These are phyloP conservation scores for Kodamaea plutei DNA, from an alignment of 1,139 yeast genomes.

Conservation along the genomic window DNA sequence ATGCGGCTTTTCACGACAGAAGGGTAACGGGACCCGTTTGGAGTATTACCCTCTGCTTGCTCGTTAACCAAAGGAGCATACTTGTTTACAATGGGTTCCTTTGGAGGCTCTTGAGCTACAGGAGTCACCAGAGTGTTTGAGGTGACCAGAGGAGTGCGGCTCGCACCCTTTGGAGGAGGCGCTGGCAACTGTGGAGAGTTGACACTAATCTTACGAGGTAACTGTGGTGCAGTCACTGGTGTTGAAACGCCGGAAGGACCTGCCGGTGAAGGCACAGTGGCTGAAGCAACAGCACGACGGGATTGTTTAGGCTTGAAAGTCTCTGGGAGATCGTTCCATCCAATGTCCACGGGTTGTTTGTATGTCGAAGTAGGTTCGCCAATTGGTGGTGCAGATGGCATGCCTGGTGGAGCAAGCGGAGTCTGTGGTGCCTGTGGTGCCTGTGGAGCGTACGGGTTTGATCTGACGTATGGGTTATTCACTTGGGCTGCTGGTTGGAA, in stretches of 20 bases:
- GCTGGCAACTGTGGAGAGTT: slow-evolving; percentile 18
- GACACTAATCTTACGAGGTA: slow-evolving; percentile 9
- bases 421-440: slow-evolving; percentile 8
- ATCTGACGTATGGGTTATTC: slow-evolving; percentile 23
- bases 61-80: slow-evolving; percentile 2
- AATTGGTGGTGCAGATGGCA: too few relatives aligned
- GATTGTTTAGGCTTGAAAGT: slow-evolving; percentile 49
- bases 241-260: slow-evolving; percentile 7
- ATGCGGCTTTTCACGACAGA: neutral
- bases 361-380: slow-evolving; percentile 19
- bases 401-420: slow-evolving; percentile 22
- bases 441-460: slow-evolving; percentile 30
- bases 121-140: slow-evolving; percentile 11
- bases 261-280: slow-evolving; percentile 22
- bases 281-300: slow-evolving; percentile 49
- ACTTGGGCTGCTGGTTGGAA: too few relatives aligned
- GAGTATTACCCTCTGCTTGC: neutral
- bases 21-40: neutral
- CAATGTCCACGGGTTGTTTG: slow-evolving; percentile 59
- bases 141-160: too few relatives aligned
- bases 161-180: too few relatives aligned
- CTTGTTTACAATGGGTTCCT: slow-evolving; percentile 15
- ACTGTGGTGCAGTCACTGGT: too few relatives aligned
- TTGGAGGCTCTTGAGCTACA: neutral
- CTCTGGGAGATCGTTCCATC: slow-evolving; percentile 94